Conservation (phyloP, 768 basidiomycete species). For the Leccinum subtestaceum region DNA sequence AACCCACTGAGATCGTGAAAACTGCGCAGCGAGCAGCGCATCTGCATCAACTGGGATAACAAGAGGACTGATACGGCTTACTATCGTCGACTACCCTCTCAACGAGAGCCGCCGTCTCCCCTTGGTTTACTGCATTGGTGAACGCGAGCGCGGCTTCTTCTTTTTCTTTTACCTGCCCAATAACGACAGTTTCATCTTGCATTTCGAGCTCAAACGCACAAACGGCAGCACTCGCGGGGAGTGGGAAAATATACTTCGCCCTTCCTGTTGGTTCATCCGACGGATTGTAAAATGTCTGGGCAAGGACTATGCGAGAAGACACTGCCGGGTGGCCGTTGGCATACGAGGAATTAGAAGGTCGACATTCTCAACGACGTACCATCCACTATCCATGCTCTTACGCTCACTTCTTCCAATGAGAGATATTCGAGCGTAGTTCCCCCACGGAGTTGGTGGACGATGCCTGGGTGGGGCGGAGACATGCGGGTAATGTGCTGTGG, state of each 20-base stretch:
- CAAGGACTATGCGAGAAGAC: conserved; percentile 42
- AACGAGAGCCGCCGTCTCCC: conserved; percentile 43
- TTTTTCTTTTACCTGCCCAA: conserved; percentile 50
- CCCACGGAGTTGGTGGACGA: conserved; percentile 31
- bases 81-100: conserved; percentile 52
- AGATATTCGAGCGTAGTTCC: conserved; percentile 31
- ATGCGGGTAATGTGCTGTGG: conserved; percentile 15
- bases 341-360: neutral
- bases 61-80: conserved; percentile 24
- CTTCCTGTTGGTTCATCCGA: conserved; percentile 37
- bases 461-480: conserved; percentile 24
- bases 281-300: conserved; percentile 41
- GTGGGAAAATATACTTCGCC: conserved; percentile 57
- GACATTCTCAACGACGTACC: conserved; percentile 26
- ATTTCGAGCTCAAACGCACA: conserved; percentile 52
- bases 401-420: conserved; percentile 40
- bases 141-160: conserved; percentile 40
- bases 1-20: conserved; percentile 57
- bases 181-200: conserved; percentile 41
- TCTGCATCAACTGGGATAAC: neutral
- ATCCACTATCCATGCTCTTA: conserved; percentile 43
- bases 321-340: conserved; percentile 26
- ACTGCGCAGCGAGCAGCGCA: conserved; percentile 31
- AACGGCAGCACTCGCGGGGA: conserved; percentile 53
- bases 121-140: conserved; percentile 39